These are phyloP conservation scores for Podaxis carcinomalis DNA, from an alignment of 768 basidiomycete genomes.

Conservation along the genomic window DNA sequence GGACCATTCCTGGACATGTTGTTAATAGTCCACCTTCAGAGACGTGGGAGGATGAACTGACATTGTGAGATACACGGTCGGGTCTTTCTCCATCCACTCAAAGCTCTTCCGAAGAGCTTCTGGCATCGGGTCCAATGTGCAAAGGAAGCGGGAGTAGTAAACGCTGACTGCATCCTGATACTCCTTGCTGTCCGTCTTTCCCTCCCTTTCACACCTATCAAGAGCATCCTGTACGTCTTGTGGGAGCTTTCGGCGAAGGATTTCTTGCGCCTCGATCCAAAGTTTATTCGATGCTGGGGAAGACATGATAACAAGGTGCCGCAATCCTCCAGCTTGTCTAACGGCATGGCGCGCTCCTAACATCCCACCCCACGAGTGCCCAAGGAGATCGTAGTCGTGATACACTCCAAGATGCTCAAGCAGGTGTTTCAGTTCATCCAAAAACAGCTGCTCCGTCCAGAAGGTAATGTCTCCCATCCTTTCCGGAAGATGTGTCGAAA, in stretches of 20 bases:
- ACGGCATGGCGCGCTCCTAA: slow-evolving; percentile 33
- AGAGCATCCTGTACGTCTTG: slow-evolving; percentile 33
- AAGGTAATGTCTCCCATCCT: slow-evolving; percentile 38
- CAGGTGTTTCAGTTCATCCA: slow-evolving; percentile 46
- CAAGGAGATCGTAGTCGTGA: slow-evolving; percentile 41
- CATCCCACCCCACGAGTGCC: slow-evolving; percentile 54
- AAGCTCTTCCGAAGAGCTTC: slow-evolving; percentile 29
- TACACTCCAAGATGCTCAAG: slow-evolving; percentile 39
- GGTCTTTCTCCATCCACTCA: slow-evolving; percentile 33
- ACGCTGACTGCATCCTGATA: slow-evolving; percentile 37
- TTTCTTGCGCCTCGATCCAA: slow-evolving; percentile 25
- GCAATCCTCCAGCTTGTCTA: slow-evolving; percentile 40
- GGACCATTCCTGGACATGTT: slow-evolving; percentile 31
- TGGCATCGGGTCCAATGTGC: slow-evolving; percentile 42
- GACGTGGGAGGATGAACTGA: slow-evolving; percentile 18
- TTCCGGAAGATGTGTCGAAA: slow-evolving; percentile 49
- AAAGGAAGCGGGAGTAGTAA: slow-evolving; percentile 41
- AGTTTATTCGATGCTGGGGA: slow-evolving; percentile 41
- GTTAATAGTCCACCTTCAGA: background rate
- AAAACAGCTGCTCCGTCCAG: slow-evolving; percentile 47
- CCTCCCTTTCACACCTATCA: slow-evolving; percentile 41
- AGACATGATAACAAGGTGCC: slow-evolving; percentile 40
- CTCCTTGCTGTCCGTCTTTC: slow-evolving; percentile 37
- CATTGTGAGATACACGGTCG: slow-evolving; percentile 47
- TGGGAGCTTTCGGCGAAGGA: slow-evolving; percentile 26